A percentile compares a stretch with the other conserved stretches of the same genome.
Conservation (phyloP, 805 yeast genomes). For the Torulaspora indica region DNA sequence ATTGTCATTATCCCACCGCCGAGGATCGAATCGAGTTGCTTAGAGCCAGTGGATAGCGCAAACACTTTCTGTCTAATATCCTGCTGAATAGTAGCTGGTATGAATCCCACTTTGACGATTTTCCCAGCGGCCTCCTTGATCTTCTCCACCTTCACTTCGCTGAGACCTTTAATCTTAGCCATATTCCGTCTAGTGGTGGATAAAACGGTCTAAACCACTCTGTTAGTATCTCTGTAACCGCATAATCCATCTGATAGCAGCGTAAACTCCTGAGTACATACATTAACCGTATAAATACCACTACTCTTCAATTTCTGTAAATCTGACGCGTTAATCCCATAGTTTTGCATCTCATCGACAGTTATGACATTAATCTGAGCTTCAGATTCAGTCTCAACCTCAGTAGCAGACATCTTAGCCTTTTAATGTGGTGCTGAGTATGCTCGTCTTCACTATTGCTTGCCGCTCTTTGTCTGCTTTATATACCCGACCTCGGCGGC, state of each 20-base stretch:
- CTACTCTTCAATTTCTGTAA: conserved; percentile 60
- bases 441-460: neutral
- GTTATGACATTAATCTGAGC: conserved; percentile 30
- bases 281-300: conserved; percentile 65
- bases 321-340: conserved; percentile 70
- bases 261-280: conserved; percentile 31
- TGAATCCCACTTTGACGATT: conserved; percentile 60
- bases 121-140: conserved; percentile 70
- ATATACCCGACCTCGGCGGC: conserved; percentile 11
- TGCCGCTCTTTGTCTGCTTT: neutral
- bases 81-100: conserved; percentile 68
- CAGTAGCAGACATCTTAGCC: conserved; percentile 16
- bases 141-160: conserved; percentile 74
- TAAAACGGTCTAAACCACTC: conserved; percentile 40
- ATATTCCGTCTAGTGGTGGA: conserved; percentile 63
- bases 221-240: neutral
- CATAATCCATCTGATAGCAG: conserved; percentile 29
- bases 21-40: conserved; percentile 58
- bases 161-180: conserved; percentile 62
- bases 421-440: too few species aligned
- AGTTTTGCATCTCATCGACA: conserved; percentile 53
- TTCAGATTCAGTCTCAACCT: conserved; percentile 22
- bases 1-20: conserved; percentile 78
- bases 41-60: conserved; percentile 65
- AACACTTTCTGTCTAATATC: conserved; percentile 59